phyloP scores from a whole-genome alignment of 129 eudicot species.

The Solidago caesia region DNA sequence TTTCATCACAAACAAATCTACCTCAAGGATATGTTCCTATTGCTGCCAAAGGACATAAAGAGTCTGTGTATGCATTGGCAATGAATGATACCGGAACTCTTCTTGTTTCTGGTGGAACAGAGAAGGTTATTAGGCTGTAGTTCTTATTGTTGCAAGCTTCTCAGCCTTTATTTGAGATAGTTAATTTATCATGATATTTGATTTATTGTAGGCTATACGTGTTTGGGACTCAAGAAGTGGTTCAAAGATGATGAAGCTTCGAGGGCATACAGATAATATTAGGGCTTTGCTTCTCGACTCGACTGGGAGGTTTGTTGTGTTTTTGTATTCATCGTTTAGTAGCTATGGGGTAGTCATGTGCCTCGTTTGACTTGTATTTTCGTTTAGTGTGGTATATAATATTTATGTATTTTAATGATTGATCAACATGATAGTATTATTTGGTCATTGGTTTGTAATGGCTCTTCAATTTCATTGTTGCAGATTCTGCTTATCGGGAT shows the following conservation, averaged over 20 bases:
- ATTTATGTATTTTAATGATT: neutral
- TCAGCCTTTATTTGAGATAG: neutral
- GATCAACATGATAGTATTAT: neutral
- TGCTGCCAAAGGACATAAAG: conserved; percentile 97
- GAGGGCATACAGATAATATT: conserved; percentile 94
- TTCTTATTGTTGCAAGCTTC: neutral
- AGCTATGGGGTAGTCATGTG: neutral
- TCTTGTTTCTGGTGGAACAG: conserved; percentile 99
- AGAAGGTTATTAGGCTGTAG: conserved; percentile 53
- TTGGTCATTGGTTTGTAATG: conserved; percentile 17
- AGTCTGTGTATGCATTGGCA: conserved; percentile 96
- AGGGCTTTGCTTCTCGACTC: conserved; percentile 86
- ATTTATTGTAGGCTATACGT: conserved; percentile 72
- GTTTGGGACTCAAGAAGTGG: conserved; percentile 98
- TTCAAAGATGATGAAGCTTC: conserved; percentile 91
- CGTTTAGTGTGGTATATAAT: neutral
- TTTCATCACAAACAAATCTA: conserved; percentile 67
- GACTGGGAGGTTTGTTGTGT: conserved; percentile 77
- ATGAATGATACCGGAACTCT: conserved; percentile 87
- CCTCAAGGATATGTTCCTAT: conserved; percentile 74
- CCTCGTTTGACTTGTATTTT: neutral
- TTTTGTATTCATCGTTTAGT: neutral
- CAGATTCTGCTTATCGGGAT: conserved; percentile 94
- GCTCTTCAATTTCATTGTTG: conserved; percentile 28
- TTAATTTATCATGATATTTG: neutral